Percentiles rank a stretch among this genome's conserved stretches.
These are phyloP conservation scores for Gossypium trilobum DNA, from an alignment of 441 rosid species.

Conservation along the genomic window DNA sequence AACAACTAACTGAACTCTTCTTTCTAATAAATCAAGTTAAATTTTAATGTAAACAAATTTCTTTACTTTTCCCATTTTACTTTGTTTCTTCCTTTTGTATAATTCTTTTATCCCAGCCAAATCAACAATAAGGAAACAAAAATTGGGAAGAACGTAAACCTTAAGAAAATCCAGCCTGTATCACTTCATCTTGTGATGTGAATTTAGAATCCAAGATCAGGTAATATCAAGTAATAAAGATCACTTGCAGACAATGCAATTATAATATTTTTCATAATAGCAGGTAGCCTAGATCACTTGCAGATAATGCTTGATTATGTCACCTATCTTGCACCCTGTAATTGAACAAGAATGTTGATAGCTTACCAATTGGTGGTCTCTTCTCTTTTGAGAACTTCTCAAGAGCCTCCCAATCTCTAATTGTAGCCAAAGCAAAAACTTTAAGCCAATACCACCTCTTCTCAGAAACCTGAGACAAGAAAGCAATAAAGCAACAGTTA, in stretches of 20 bases:
- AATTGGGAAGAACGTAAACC: background rate
- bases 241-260: background rate
- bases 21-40: background rate
- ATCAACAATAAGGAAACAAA: background rate
- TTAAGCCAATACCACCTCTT: constrained; percentile 99
- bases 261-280: background rate
- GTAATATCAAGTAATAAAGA: constrained; percentile 8
- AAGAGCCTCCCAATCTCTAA: constrained; percentile 85
- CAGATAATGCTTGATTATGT: background rate
- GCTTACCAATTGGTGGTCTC: constrained; percentile 80
- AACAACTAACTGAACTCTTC: background rate
- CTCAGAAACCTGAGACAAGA: constrained; percentile 60
- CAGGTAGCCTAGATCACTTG: background rate
- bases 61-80: background rate
- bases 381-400: constrained; percentile 94
- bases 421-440: constrained; percentile 85
- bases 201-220: constrained; percentile 1
- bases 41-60: background rate
- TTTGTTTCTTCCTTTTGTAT: background rate
- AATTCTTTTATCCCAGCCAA: background rate
- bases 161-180: background rate
- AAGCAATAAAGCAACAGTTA: constrained; percentile 8
- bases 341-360: background rate
- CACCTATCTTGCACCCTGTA: background rate
- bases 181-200: background rate